Base-by-base conservation (phyloP, 2,329 filamentous ascomycete species). In the Dothideomycetes sp. region DNA sequence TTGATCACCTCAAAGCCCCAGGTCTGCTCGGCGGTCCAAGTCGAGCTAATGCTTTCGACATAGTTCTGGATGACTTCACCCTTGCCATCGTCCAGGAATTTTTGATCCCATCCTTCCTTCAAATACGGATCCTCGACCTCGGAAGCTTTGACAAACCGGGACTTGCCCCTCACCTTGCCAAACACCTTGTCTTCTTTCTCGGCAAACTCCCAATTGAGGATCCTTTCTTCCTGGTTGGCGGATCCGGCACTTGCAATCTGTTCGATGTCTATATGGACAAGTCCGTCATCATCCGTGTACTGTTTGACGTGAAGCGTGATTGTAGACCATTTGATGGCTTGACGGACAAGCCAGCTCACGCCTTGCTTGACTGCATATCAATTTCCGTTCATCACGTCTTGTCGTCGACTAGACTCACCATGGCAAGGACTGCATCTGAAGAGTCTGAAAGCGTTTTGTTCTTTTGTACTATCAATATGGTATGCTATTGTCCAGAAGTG, bases 151-250 rank as follows among this genome's bases (percentile, higher is more conserved):
- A 58, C 60, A 8, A 63, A 47, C 27, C 62, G 66, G 61, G 32
- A 70, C 75, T 44, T 68, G 69, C 42, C 84, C 37, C 66, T 65
- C 46, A 91, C 72, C 40, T 63, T 65, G 43, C 87, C 87, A 58
- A 93, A 94, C 49, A 94, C 73, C 69, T 78, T 79, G 66, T 94
- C 86, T 17, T 64, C 65, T 66, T 88, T 84, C 46, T 75, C 72
- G 50, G 81, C 78, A 40, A 62, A 69, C 17, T 61, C 57, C 63
- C 70, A 77, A 55, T 81, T 70, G 3, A 81, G 59, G 1, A 54
- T 61, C 35, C 79, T 72, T 5, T 61, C 53, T 56, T 84, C 79
- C 14, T 63, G 62, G 14, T 71, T 87, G 51, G 76, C 79, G 47
- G 93, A 66, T 40, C 79, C 81, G 44, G 79, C 84, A 7, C 81